These are phyloP conservation scores for Dactylellina sp. DNA, from an alignment of 2,329 filamentous ascomycete genomes.

Conservation along the genomic window DNA sequence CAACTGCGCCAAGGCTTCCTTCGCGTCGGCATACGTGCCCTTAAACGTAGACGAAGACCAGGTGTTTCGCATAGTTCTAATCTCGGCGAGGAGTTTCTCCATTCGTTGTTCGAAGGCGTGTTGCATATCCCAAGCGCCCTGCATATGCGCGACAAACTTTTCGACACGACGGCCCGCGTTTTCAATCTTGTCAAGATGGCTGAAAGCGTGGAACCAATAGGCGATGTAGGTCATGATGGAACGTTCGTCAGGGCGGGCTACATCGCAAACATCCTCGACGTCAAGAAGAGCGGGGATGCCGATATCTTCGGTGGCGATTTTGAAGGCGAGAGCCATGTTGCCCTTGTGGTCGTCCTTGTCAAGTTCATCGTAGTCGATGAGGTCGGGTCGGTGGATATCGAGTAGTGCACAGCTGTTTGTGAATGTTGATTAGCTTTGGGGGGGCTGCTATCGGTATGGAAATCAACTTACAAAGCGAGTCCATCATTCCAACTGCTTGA, in stretches of 20 bases:
- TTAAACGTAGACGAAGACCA: constrained; percentile 88
- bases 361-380: constrained; percentile 95
- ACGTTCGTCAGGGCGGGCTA: constrained; percentile 93
- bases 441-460: not conserved
- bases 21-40: constrained; percentile 91
- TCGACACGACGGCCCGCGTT: constrained; percentile 96
- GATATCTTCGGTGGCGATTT: constrained; percentile 94
- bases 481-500: constrained; percentile 97
- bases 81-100: constrained; percentile 80
- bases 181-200: constrained; percentile 97
- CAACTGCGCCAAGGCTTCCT: constrained; percentile 84
- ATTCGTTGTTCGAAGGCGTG: constrained; percentile 93
- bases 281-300: constrained; percentile 95
- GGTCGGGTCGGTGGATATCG: constrained; percentile 94
- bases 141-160: constrained; percentile 99
- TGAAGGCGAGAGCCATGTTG: constrained; percentile 98
- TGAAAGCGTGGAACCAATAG: constrained; percentile 99
- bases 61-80: constrained; percentile 76
- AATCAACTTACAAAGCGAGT: constrained; percentile 76
- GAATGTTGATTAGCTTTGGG: not conserved
- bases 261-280: constrained; percentile 97
- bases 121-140: constrained; percentile 99
- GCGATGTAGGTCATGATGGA: constrained; percentile 99
- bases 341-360: constrained; percentile 94
- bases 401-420: constrained; percentile 78